Evolutionary conservation across 495 filamentous ascomycete genomes (phyloP).

Genomic region (Lophiostoma macrostomum): DNA sequence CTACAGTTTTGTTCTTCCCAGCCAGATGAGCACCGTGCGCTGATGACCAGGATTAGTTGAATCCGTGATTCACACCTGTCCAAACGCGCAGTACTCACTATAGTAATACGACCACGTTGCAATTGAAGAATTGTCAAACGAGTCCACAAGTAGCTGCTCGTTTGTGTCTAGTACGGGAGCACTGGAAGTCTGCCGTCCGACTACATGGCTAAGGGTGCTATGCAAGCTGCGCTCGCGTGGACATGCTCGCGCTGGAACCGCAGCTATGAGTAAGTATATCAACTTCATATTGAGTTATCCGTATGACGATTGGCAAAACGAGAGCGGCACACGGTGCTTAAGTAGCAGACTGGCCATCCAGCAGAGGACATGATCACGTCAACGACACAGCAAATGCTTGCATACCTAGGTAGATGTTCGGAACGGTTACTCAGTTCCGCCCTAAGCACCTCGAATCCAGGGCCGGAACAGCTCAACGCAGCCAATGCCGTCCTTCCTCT

Average conservation of each 20-base stretch:
- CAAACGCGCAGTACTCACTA: slow-evolving; percentile 18
- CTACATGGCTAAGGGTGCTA: slow-evolving; percentile 6
- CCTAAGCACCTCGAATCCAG: neutral
- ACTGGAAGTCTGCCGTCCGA: slow-evolving; percentile 16
- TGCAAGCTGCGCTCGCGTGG: slow-evolving; percentile 19
- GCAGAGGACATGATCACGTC: neutral
- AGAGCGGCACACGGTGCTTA: neutral
- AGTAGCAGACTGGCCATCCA: neutral
- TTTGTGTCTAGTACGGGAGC: slow-evolving; percentile 22
- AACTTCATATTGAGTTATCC: slow-evolving; percentile 12
- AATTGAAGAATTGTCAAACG: slow-evolving; percentile 32
- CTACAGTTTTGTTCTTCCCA: slow-evolving; percentile 23
- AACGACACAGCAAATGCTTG: neutral
- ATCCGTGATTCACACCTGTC: too few species aligned
- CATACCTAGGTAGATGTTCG: neutral
- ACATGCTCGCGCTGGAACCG: slow-evolving; percentile 25
- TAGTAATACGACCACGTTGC: slow-evolving; percentile 32
- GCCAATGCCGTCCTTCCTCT: too few species aligned
- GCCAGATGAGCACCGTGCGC: slow-evolving; percentile 29
- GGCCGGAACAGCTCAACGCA: too few species aligned
- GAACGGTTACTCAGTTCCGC: neutral
- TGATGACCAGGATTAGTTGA: neutral
- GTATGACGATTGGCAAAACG: neutral
- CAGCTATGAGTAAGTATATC: slow-evolving; percentile 12
- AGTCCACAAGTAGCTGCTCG: slow-evolving; percentile 27